Evolutionary conservation across 164 flowering plant species (phyloP), one percentile per base, ranked within the genome.

Genomic region (Chimonanthus praecox): DNA sequence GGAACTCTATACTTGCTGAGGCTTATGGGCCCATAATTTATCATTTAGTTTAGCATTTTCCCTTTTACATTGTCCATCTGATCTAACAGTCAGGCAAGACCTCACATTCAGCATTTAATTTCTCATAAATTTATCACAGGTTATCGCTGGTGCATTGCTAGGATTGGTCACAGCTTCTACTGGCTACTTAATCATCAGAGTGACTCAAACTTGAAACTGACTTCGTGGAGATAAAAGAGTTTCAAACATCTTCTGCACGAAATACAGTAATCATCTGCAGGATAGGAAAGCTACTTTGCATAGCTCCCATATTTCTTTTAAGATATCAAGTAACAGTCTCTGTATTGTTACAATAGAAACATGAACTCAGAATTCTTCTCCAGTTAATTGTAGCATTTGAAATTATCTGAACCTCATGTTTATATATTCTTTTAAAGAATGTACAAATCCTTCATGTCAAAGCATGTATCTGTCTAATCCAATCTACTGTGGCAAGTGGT

Each of bases 101-200:
- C 46, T 44, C 5, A n/a, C 60, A 54, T 6, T 66, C 48, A 44
- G 6, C 47, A 66, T 44, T 13, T 66, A 47, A 65, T 66, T 44
- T 47, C 33, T 61, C 43, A 9, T 49, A 49, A 60, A 46, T 43
- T 47, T 20, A 16, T 71, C 47, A 15, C 81, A 86, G 87, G 88
- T 84, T 49, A 16, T 82, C 71, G 89, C 84, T 74, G 89, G 89
- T 75, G 83, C 73, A 45, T 48, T 84, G 49, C 78, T 86, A 54
- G 89, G 87, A 72, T 7, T 81, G 54, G 71, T 73, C 68, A 83
- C 78, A 64, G 84, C 87, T 13, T 62, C 67, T 16, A 47, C 82
- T 69, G 74, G 49, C 7, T 68, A 73, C 67, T 72, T 82, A 61
- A 72, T 83, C 58, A 64, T 48, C 15, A 58, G 7, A 47, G 72